Percentiles rank a stretch among this genome's conserved stretches.
Evolutionary conservation across 371 early-diverging fungal species (phyloP).

Genomic region (Apophysomyces sp.): DNA sequence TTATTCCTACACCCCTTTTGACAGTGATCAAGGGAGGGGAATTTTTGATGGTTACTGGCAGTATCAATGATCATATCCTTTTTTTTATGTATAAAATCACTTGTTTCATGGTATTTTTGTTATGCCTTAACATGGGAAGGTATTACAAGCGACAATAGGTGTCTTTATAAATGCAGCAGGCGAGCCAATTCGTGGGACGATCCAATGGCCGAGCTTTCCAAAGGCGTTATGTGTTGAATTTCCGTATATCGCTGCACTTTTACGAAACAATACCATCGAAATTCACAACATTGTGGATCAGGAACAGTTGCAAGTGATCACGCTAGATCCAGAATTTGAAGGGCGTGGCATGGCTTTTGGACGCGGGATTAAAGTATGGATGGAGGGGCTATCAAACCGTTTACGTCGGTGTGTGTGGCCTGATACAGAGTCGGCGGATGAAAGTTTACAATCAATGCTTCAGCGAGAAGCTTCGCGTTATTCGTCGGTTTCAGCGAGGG

Average conservation of each 20-base stretch:
- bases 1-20: constrained; percentile 58
- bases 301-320: constrained; percentile 57
- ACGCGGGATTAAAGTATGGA: constrained; percentile 51
- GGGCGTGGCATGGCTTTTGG: constrained; percentile 51
- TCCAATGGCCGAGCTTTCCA: constrained; percentile 77
- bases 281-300: constrained; percentile 79
- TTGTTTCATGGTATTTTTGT: neutral
- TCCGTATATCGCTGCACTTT: constrained; percentile 74
- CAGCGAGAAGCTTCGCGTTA: constrained; percentile 35
- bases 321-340: constrained; percentile 47
- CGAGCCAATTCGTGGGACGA: constrained; percentile 76
- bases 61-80: constrained; percentile 43
- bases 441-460: constrained; percentile 15
- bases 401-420: constrained; percentile 41
- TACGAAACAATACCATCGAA: constrained; percentile 68
- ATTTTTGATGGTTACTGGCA: constrained; percentile 72
- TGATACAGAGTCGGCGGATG: constrained; percentile 35
- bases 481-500: constrained; percentile 52
- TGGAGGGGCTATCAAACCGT: constrained; percentile 37
- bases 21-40: constrained; percentile 65
- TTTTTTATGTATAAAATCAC: constrained; percentile 16
- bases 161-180: constrained; percentile 70
- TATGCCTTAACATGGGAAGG: constrained; percentile 1
- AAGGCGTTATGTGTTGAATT: constrained; percentile 70
- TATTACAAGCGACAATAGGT: constrained; percentile 57